Evolutionary conservation across 441 rosid genomes (phyloP).

Genomic region (Populus hybrid): DNA sequence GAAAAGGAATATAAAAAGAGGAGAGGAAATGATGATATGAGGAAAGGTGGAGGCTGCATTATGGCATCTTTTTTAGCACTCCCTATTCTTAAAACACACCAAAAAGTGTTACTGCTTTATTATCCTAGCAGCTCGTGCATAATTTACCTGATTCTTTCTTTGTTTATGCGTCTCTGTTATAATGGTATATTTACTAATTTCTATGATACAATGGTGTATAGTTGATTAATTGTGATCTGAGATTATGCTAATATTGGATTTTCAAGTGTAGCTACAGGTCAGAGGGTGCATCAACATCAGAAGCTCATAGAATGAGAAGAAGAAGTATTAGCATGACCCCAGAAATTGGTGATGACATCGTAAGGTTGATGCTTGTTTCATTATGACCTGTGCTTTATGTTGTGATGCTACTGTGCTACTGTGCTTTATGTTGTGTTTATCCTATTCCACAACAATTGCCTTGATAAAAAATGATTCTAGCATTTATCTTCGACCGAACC

Average conservation of each 20-base stretch:
- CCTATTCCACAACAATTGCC: not conserved
- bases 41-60: not conserved
- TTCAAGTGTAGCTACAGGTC: slow-evolving; percentile 55
- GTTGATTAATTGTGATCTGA: slow-evolving; percentile 12
- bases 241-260: slow-evolving; percentile 22
- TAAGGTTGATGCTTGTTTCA: slow-evolving; percentile 61
- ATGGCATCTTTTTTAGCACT: not conserved
- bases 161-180: not conserved
- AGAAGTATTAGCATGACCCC: slow-evolving; percentile 99
- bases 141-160: not conserved
- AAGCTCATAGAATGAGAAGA: slow-evolving; percentile 86
- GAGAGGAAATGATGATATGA: not conserved
- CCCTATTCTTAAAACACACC: too few species aligned
- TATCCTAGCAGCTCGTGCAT: not conserved
- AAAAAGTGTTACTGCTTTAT: not conserved
- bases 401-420: not conserved
- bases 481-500: not conserved
- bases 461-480: not conserved
- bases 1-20: not conserved
- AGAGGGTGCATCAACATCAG: slow-evolving; percentile 77
- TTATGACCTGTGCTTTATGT: slow-evolving; percentile 1
- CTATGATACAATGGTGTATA: not conserved
- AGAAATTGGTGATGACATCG: slow-evolving; percentile 99
- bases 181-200: not conserved
- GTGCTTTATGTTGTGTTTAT: not conserved